Percentiles rank a stretch among this genome's conserved stretches.
phyloP scores from a whole-genome alignment of 495 filamentous ascomycete genomes.

The Rostrohypoxylon terebratum region DNA sequence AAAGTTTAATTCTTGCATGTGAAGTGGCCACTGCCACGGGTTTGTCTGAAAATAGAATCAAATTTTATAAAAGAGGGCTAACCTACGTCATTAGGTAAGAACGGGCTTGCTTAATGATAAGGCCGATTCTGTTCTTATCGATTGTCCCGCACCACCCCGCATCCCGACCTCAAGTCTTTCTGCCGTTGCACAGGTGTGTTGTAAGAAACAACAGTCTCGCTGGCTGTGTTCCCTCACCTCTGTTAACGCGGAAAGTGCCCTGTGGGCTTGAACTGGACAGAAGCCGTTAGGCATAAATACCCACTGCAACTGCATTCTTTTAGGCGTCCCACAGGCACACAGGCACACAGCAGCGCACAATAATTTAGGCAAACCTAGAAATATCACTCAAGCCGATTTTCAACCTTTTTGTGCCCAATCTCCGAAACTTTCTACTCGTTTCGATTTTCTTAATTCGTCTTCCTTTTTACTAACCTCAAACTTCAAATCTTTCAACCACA shows the following conservation, averaged over 20 bases:
- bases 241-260: constrained; percentile 10
- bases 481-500: not conserved
- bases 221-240: not conserved
- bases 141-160: constrained; percentile 38
- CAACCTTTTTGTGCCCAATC: constrained; percentile 37
- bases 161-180: not conserved
- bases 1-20: constrained; percentile 6
- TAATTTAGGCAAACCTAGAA: constrained; percentile 40
- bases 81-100: constrained; percentile 19
- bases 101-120: constrained; percentile 16
- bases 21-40: not conserved
- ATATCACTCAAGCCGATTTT: constrained; percentile 26
- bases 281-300: constrained; percentile 15
- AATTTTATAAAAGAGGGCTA: not conserved
- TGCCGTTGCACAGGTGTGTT: not conserved
- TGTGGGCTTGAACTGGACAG: constrained; percentile 22
- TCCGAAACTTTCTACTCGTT: constrained; percentile 20
- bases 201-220: not conserved
- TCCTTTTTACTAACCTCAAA: constrained; percentile 8
- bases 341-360: constrained; percentile 11
- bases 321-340: constrained; percentile 22
- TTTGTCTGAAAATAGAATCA: constrained; percentile 19
- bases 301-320: constrained; percentile 14
- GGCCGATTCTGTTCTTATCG: constrained; percentile 2
- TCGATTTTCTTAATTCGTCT: not conserved